Base-by-base conservation (phyloP, 1,284 basidiomycete genomes). In the Hemileia vastatrix region DNA sequence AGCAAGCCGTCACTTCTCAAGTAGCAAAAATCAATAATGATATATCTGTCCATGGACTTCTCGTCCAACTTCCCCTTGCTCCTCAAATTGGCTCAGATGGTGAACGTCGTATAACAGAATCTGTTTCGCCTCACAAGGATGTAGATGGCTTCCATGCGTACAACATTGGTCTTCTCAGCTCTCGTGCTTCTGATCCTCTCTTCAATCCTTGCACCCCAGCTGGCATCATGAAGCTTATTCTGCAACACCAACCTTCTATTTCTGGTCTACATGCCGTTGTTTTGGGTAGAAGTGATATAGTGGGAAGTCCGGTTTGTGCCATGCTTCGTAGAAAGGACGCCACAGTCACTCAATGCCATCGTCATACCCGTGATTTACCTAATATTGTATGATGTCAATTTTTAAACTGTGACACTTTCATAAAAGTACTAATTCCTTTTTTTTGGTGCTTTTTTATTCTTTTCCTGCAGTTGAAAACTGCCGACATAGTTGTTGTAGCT, bases 101-200 rank as follows among this genome's bases (percentile, higher is more conserved):
- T 32, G 94, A 97, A 77, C 86, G 93, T 66, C 81, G 82, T 27
- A 87, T 99, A 59, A 95, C 93, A 45, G 94, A 97, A 78, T 86
- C 90, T n/a, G 84, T 99, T 68, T 86, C 84, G 67, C 90, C 92
- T 13, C 82, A 86, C 75, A 99, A 99, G 80, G 95, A 99, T 72
- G 88, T 98, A 64, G 95, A 99, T 77, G 95, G 94, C 56, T 99
- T 99, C 82, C 92, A 97, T 80, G 91, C 94, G 4, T 94, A 96
- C 78, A 99, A 98, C 79, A 97, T 98, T 70, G 95, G 95, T 27
- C 87, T 92, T 70, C 83, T 99, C 54, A 86, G 88, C 51, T 95
- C 91, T 64, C 86, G 92, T 70, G 88, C 92, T 51, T 86, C 88
- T 31, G 84, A 85, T 27, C 95, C 95, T 27, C 82, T 94, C 64